Evolutionary conservation across 495 filamentous ascomycete species (phyloP), one percentile per base, ranked within the genome.

Genomic region (Physcia stellaris): DNA sequence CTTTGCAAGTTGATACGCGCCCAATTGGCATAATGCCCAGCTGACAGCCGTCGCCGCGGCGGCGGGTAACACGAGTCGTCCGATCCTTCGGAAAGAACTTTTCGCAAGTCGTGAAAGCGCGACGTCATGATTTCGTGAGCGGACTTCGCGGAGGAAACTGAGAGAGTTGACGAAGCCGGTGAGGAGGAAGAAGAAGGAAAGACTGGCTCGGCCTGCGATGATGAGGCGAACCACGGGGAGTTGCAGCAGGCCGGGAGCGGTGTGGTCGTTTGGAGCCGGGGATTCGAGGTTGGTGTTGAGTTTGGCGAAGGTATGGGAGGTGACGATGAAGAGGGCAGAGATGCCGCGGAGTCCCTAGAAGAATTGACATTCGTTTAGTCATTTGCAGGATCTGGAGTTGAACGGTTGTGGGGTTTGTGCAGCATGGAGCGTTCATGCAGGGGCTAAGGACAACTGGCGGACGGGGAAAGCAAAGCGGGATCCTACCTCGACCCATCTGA

Each of bases 401-500:
- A 28, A 7, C 13, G 13, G 13, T 7, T 28, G 3, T 17, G 45
- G 47, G 39, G 17, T 38, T 27, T 32, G 12, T 13, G 39, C 7
- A 39, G 3, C 38, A 11, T 13, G 13, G 19, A 28, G 20, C 17
- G 29, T 30, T 18, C 18, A 31, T 6, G 15, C 26, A 6, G 22
- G 47, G 32, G 29, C 19, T 41, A n/a, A n/a, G n/a, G n/a, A n/a
- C n/a, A n/a, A n/a, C n/a, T n/a, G n/a, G n/a, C n/a, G n/a, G n/a
- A n/a, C n/a, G n/a, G n/a, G n/a, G 28, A 18, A 6, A 5, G 17
- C 41, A 18, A 21, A 11, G 21, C 6, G 27, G 9, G 4, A 20
- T 64, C 71, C 47, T 56, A 77, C 74, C 67, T 80, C 76, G 26
- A 79, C 73, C 76, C 76, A 80, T 61, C 77, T 78, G 19, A 80